A percentile compares a stretch with the other conserved stretches of the same genome.
Evolutionary conservation across 1,139 yeast species (phyloP).

Genomic region (Pichia sp.): DNA sequence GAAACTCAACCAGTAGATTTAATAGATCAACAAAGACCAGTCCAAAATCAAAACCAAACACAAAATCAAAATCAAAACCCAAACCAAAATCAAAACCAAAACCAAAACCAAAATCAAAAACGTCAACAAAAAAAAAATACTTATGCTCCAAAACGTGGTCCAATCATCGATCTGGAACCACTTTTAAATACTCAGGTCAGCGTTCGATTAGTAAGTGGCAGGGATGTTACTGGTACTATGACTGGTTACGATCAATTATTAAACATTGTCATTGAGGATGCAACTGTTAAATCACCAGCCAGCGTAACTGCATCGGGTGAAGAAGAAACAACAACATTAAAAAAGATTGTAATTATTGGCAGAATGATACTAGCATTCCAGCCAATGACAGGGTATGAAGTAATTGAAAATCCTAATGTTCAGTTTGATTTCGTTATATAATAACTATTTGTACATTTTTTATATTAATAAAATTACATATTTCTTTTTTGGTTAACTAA

Average conservation of each 20-base stretch:
- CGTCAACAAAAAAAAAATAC: conserved; percentile 14
- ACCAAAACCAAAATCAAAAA: conserved; percentile 4
- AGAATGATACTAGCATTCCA: conserved; percentile 74
- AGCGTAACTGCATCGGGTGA: conserved; percentile 41
- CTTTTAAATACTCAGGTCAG: conserved; percentile 69
- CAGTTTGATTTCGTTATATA: conserved; percentile 12
- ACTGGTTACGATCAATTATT: conserved; percentile 90
- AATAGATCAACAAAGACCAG: neutral
- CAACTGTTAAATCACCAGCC: conserved; percentile 45
- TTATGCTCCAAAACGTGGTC: conserved; percentile 42
- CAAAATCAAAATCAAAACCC: conserved; percentile 2
- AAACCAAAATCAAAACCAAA: neutral
- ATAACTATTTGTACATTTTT: neutral
- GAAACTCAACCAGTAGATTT: neutral
- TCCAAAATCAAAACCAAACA: neutral
- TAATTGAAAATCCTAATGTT: conserved; percentile 39
- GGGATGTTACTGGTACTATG: conserved; percentile 67
- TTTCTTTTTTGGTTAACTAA: neutral
- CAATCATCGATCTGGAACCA: conserved; percentile 75
- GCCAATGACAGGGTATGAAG: conserved; percentile 78
- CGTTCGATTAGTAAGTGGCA: conserved; percentile 84
- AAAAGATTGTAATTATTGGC: conserved; percentile 73
- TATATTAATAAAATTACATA: neutral
- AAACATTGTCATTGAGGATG: conserved; percentile 88
- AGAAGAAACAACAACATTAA: conserved; percentile 35